Evolutionary conservation across 495 filamentous ascomycete species (phyloP), one percentile per base, ranked within the genome.

Genomic region (Penicillium canariense): DNA sequence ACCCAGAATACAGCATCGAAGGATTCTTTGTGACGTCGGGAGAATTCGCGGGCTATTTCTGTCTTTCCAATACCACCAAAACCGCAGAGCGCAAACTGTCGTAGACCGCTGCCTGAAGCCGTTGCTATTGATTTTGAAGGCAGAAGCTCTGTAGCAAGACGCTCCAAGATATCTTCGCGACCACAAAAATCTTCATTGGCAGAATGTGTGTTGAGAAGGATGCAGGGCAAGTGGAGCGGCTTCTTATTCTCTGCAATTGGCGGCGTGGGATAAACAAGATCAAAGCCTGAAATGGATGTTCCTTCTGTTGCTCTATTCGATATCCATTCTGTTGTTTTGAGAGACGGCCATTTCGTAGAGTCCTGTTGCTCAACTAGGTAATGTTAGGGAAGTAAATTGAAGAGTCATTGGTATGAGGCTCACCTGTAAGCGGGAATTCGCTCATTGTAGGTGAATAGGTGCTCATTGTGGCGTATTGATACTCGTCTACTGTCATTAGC

Each of bases 1-100:
- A 77, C 63, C 72, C 74, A 78, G 47, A 78, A 71, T 20, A 78
- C 58, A 2, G 68, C 71, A 39, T 77, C 75, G 48, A 71, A 73
- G 17, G 48, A 46, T 12, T 52, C 40, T 43, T 63, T 60, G 28
- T 61, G 56, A 27, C 55, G 34, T 26, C 58, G 49, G 8, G 56
- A 58, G 56, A 62, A 77, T 26, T 70, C 61, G 38, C 48, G 60
- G 11, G 74, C 75, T 31, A 72, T 67, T 52, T 67, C 52, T 48
- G 72, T 75, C 52, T 77, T 77, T 12, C 75, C 72, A 25, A 77
- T 61, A 1, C 74, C 74, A 1, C 75, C 72, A 27, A 71, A 50
- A 11, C 69, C 72, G 48, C 64, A 71, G 8, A 76, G 51, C 11
- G 60, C 70, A 53, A 72, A 67, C 44, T 62, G 59, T 18, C 42